Evolutionary conservation across 192 early-diverging fungal genomes (phyloP).

Genomic region (Chytriomyces sp.): DNA sequence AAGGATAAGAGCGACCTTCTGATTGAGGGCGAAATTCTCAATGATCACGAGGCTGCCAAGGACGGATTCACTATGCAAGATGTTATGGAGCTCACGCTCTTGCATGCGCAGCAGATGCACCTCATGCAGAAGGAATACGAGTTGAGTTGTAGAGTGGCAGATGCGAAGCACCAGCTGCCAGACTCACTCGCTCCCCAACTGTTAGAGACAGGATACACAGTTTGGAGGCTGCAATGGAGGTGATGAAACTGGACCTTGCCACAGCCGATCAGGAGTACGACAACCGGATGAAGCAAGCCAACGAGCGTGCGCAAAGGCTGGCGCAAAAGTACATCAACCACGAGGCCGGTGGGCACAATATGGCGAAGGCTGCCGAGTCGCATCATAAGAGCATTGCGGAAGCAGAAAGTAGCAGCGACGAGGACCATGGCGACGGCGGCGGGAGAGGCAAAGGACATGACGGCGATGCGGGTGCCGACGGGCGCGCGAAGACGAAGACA

Average conservation of each 20-base stretch:
- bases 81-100: conserved; percentile 62
- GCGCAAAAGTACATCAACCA: conserved; percentile 45
- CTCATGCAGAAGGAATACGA: conserved; percentile 56
- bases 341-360: conserved; percentile 42
- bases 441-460: not conserved
- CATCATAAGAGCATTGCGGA: not conserved
- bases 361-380: conserved; percentile 37
- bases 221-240: conserved; percentile 36
- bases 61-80: conserved; percentile 55
- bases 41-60: conserved; percentile 24
- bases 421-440: not conserved
- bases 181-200: not conserved
- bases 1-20: conserved; percentile 3
- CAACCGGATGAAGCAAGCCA: conserved; percentile 26
- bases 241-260: conserved; percentile 30
- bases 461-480: not conserved
- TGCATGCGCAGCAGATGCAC: conserved; percentile 65
- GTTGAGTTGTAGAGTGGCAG: conserved; percentile 30
- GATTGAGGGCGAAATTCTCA: conserved; percentile 1
- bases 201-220: conserved; percentile 34
- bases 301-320: conserved; percentile 48
- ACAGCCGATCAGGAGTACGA: conserved; percentile 38
- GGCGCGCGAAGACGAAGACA: not conserved
- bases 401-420: conserved; percentile 4
- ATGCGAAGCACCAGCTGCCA: not conserved